Evolutionary conservation across 164 flowering plant species (phyloP).

Genomic region (Litsea cubeba): DNA sequence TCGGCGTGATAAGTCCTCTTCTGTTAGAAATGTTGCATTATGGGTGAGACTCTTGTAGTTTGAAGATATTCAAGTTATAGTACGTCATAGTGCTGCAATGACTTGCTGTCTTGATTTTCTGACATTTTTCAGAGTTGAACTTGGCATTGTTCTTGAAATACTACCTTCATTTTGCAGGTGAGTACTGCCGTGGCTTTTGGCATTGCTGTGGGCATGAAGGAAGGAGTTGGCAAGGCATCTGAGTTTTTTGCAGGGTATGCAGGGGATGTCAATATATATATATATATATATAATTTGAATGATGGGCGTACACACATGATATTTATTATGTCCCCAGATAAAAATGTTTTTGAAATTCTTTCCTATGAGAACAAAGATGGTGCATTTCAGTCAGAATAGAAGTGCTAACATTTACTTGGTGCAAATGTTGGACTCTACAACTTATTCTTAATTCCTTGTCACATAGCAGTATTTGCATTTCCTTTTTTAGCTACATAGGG

Average conservation of each 20-base stretch:
- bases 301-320: too few species aligned
- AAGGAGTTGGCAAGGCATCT: constrained; percentile 80
- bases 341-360: not conserved
- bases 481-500: too few species aligned
- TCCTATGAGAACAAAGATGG: not conserved
- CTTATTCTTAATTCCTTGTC: too few species aligned
- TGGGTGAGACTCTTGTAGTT: constrained; percentile 46
- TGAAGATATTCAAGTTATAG: not conserved
- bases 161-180: constrained; percentile 41
- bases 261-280: not conserved
- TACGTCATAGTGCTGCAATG: not conserved
- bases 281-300: not conserved
- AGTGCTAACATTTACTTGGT: too few species aligned
- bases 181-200: constrained; percentile 83
- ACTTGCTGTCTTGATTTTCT: constrained; percentile 5
- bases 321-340: too few species aligned
- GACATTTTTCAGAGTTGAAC: not conserved
- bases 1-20: constrained; percentile 29
- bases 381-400: too few species aligned
- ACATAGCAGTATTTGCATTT: too few species aligned
- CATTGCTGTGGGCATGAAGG: constrained; percentile 72
- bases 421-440: too few species aligned
- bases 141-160: not conserved
- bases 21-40: constrained; percentile 60
- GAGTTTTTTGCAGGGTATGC: constrained; percentile 96